Percentiles rank a stretch among this genome's conserved stretches.
These are phyloP conservation scores for Phytophthora melonis DNA, from an alignment of 352 stramenopile genomes.

Conservation along the genomic window DNA sequence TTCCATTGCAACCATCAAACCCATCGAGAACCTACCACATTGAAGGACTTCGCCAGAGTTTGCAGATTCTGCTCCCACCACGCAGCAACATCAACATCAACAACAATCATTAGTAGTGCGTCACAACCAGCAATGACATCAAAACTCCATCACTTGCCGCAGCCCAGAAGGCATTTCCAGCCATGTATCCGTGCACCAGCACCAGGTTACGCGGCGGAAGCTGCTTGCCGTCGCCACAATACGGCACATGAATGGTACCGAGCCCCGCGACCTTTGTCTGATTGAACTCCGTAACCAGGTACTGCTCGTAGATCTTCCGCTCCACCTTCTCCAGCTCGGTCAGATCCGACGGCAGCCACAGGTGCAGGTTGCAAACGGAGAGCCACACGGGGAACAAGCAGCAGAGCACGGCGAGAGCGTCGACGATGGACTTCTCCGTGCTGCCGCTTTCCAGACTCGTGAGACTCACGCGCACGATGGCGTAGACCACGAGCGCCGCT, in stretches of 20 bases:
- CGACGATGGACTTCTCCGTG: conserved; percentile 46
- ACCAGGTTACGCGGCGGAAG: conserved; percentile 68
- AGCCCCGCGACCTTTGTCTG: conserved; percentile 68
- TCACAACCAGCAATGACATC: background rate
- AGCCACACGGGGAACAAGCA: conserved; percentile 63
- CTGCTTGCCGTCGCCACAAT: conserved; percentile 67
- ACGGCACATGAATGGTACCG: conserved; percentile 80
- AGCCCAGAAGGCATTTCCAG: conserved; percentile 81
- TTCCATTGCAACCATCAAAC: background rate
- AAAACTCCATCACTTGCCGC: conserved; percentile 42
- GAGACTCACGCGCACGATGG: conserved; percentile 51
- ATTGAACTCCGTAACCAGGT: conserved; percentile 65
- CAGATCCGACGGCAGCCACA: conserved; percentile 71
- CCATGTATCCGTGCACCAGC: conserved; percentile 82
- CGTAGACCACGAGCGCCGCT: conserved; percentile 52
- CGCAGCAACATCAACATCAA: conserved; percentile 1
- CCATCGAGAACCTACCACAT: conserved; percentile 60
- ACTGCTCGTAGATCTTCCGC: conserved; percentile 75
- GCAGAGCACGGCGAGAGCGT: conserved; percentile 50
- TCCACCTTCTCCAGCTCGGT: conserved; percentile 63
- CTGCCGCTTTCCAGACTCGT: conserved; percentile 48
- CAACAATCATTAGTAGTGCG: background rate
- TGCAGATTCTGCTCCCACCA: conserved; percentile 61
- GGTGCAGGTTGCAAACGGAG: conserved; percentile 49
- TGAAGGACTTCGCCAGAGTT: conserved; percentile 79